Base-by-base conservation (phyloP, 495 filamentous ascomycete species). In the Chlorociboria aeruginascens region DNA sequence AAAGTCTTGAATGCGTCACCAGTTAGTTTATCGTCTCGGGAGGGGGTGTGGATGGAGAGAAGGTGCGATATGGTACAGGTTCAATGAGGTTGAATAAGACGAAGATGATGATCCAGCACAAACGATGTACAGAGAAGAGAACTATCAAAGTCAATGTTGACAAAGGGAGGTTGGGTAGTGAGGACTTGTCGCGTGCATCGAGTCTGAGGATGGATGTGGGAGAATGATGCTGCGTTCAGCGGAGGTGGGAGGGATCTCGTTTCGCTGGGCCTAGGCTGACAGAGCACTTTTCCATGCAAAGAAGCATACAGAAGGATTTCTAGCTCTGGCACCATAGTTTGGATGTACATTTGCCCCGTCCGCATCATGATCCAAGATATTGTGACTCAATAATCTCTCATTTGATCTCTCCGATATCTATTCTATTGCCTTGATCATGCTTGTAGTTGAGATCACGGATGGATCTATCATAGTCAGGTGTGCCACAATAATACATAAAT, bases 121-220 rank as follows among this genome's bases (percentile, higher is more conserved):
- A 44, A 37, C 37, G 39, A 25, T 36, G 41, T 49, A 46, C 51
- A 45, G 28, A 43, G 42, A 28, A 50, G 6, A n/a, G 47, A 44
- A 47, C 16, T n/a, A 51, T 48, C 25, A 43, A 44, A 20, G 46
- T 48, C 17, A 44, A 50, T n/a, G 43, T 11, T 43, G 46, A 50
- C 53, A 54, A 33, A 37, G 51, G 48, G 49, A 54, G 51, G 52
- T 46, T 46, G 49, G 53, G 37, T 17, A 50, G 43, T 34, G 31
- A 13, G 49, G 43, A 28, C 17, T 36, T n/a, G 54, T 51, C 30
- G 36, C 25, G n/a, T 17, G 37, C 46, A 38, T 48, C 46, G 20
- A 47, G 34, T 42, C 20, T 1, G 20, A 28, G 6, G 40, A 33
- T 4, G 6, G 40, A 33, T 4, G n/a, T 30, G 43, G 13, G n/a